A percentile compares a stretch with the other conserved stretches of the same genome.
These are phyloP conservation scores for Chytriomyces hyalinus DNA, from an alignment of 192 early-diverging fungal species.

Conservation along the genomic window DNA sequence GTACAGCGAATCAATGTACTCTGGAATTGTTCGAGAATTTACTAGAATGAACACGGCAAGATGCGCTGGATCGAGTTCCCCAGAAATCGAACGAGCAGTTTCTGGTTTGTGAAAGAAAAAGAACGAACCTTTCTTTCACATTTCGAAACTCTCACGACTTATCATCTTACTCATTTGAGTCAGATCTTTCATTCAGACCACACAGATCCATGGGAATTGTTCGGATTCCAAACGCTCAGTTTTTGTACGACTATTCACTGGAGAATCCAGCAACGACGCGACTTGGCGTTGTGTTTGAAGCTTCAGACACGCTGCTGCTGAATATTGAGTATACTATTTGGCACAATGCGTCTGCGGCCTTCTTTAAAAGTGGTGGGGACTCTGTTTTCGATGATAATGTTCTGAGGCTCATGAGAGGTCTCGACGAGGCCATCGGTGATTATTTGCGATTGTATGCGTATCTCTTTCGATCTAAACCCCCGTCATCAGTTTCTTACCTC, in stretches of 20 bases:
- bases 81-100: no score
- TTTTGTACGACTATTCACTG: conserved; percentile 68
- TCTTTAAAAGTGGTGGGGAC: conserved; percentile 53
- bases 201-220: conserved; percentile 52
- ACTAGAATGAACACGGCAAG: no score
- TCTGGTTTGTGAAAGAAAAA: no score
- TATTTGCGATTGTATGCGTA: conserved; percentile 2
- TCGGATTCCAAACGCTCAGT: conserved; percentile 51
- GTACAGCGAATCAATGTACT: no score
- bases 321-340: conserved; percentile 73
- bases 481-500: conserved; percentile 5
- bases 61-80: no score
- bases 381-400: conserved; percentile 55
- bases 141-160: no score
- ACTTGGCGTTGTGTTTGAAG: conserved; percentile 50
- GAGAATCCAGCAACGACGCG: conserved; percentile 62
- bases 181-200: conserved; percentile 40
- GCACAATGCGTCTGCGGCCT: conserved; percentile 62
- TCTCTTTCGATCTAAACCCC: neutral
- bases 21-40: no score
- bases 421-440: conserved; percentile 69
- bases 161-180: neutral
- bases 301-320: conserved; percentile 36
- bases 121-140: no score
- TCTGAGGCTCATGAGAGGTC: conserved; percentile 56